phyloP scores from a whole-genome alignment of 768 basidiomycete genomes.

The Pleurotus tuoliensis region DNA sequence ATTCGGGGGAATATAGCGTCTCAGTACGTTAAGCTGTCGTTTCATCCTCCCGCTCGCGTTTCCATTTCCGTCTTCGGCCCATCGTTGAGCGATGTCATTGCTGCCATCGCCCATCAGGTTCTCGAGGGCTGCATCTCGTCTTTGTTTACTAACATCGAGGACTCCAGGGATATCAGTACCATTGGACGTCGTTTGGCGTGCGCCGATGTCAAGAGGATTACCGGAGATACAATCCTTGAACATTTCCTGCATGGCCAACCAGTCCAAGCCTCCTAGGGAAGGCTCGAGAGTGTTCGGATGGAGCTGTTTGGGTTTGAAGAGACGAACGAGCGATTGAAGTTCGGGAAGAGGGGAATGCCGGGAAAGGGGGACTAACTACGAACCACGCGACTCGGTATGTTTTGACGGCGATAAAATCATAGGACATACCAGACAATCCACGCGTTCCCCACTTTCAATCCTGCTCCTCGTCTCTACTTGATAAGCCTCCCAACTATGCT shows the following conservation, averaged over 20 bases:
- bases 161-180: not conserved
- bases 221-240: slow-evolving; percentile 57
- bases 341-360: slow-evolving; percentile 90
- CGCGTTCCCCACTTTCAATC: slow-evolving; percentile 36
- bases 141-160: not conserved
- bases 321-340: slow-evolving; percentile 70
- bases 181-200: not conserved
- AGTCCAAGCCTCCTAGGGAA: slow-evolving; percentile 57
- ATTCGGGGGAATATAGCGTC: slow-evolving; percentile 36
- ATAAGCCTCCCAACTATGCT: slow-evolving; percentile 49
- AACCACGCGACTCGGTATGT: not conserved
- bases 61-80: slow-evolving; percentile 45
- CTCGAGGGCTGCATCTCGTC: slow-evolving; percentile 50
- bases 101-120: slow-evolving; percentile 63
- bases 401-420: not conserved
- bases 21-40: slow-evolving; percentile 41
- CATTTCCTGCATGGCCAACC: slow-evolving; percentile 64
- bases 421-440: slow-evolving; percentile 62
- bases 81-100: slow-evolving; percentile 41
- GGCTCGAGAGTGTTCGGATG: slow-evolving; percentile 77
- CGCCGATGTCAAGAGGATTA: not conserved
- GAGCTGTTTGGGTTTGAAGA: slow-evolving; percentile 75
- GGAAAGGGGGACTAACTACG: slow-evolving; percentile 75
- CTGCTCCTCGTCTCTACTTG: slow-evolving; percentile 32
- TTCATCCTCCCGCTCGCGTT: slow-evolving; percentile 22